Conservation (phyloP, 345 rosid species). For the Syzygium oleosum region DNA sequence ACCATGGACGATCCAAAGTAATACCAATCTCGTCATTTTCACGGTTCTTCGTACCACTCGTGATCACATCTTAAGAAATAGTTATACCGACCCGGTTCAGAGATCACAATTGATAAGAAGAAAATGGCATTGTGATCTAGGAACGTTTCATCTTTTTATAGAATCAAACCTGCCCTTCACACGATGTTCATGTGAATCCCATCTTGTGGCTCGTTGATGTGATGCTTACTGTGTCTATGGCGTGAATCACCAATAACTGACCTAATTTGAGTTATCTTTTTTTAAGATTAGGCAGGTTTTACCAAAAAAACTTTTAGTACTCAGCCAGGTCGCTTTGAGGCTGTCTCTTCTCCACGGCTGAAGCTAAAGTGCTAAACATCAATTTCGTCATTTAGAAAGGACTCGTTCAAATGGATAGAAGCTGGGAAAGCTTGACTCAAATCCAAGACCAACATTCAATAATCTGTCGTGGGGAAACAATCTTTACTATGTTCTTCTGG, state of each 20-base stretch:
- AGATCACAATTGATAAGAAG: not conserved
- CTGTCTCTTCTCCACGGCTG: constrained; percentile 25
- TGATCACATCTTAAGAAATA: not conserved
- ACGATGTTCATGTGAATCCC: not conserved
- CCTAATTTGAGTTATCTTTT: not conserved
- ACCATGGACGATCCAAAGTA: too few species aligned
- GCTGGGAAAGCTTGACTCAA: not conserved
- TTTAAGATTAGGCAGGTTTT: not conserved
- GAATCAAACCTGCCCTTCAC: too few species aligned
- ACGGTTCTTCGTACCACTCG: not conserved
- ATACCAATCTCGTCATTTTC: not conserved
- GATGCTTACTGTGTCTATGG: not conserved
- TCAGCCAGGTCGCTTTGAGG: not conserved
- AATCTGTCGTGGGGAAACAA: not conserved
- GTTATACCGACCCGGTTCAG: not conserved
- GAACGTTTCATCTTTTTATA: too few species aligned
- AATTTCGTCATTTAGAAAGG: not conserved
- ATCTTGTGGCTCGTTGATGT: not conserved
- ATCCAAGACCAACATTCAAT: not conserved
- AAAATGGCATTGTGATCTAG: not conserved
- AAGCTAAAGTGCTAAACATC: not conserved
- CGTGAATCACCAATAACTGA: not conserved
- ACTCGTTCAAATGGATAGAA: not conserved
- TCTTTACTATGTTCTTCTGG: not conserved
- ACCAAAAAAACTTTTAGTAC: not conserved